Evolutionary conservation across 2,329 filamentous ascomycete species (phyloP).

Genomic region (Pseudomassariella vexata): DNA sequence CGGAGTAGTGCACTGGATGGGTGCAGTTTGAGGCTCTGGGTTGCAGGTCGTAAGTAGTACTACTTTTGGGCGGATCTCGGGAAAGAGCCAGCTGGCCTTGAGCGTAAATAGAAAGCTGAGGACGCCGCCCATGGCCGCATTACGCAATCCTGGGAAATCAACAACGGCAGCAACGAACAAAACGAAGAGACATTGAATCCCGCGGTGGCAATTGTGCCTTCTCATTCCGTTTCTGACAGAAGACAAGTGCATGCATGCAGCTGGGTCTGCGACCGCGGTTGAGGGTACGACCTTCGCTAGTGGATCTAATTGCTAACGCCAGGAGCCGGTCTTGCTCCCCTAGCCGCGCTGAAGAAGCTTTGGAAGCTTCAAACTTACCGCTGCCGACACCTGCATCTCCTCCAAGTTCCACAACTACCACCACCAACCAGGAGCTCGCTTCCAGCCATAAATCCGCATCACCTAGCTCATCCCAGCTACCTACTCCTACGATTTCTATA

Average conservation of each 20-base stretch:
- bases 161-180: no score
- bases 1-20: no score
- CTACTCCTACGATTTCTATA: conserved; percentile 17
- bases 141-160: no score
- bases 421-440: conserved; percentile 6
- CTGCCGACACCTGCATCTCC: conserved; percentile 15
- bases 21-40: no score
- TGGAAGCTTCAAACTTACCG: conserved; percentile 18
- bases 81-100: background rate
- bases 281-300: conserved; percentile 46
- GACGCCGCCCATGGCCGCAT: background rate
- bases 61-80: no score
- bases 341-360: conserved; percentile 1
- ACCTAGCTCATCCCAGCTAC: conserved; percentile 26
- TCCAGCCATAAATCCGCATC: conserved; percentile 6
- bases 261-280: conserved; percentile 43
- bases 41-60: no score
- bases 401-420: conserved; percentile 5
- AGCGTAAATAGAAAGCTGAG: background rate
- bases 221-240: background rate
- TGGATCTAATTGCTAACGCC: conserved; percentile 35
- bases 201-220: background rate
- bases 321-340: conserved; percentile 8
- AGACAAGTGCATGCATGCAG: conserved; percentile 18
- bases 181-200: background rate